phyloP scores from a whole-genome alignment of 192 early-diverging fungal genomes.

The Phlyctochytrium arcticum region DNA sequence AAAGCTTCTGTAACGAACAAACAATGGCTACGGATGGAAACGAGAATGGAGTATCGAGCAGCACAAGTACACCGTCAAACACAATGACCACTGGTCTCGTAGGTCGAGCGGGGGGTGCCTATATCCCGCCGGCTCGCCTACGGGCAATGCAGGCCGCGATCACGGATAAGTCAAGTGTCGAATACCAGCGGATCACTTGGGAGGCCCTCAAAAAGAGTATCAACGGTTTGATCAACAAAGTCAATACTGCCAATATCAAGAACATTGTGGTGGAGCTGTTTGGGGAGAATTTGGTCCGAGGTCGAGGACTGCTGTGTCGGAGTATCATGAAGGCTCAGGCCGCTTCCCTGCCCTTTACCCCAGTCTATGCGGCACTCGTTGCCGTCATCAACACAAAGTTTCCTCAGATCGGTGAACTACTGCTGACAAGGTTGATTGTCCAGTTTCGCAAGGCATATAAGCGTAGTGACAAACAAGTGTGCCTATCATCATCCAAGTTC shows the following conservation, averaged over 20 bases:
- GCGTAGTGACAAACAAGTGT: conserved; percentile 85
- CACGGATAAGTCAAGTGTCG: conserved; percentile 61
- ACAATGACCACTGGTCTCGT: conserved; percentile 1
- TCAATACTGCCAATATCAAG: conserved; percentile 87
- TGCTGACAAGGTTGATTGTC: conserved; percentile 75
- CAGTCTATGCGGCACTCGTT: conserved; percentile 83
- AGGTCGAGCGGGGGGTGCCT: conserved; percentile 67
- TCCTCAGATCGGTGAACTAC: conserved; percentile 82
- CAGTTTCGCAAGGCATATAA: conserved; percentile 90
- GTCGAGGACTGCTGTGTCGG: conserved; percentile 81
- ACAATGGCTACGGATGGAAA: too few relatives aligned
- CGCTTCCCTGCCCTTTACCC: conserved; percentile 81
- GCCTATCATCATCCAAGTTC: conserved; percentile 80
- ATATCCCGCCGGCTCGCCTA: conserved; percentile 80
- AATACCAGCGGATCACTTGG: conserved; percentile 90
- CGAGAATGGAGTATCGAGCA: too few relatives aligned
- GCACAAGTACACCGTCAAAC: too few relatives aligned
- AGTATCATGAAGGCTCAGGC: conserved; percentile 86
- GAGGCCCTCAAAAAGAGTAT: conserved; percentile 91
- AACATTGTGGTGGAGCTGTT: conserved; percentile 85
- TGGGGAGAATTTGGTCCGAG: conserved; percentile 85
- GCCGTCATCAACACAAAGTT: conserved; percentile 93
- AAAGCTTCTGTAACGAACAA: too few relatives aligned
- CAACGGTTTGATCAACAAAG: conserved; percentile 94
- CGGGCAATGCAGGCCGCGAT: conserved; percentile 65